phyloP scores from a whole-genome alignment of 306 rosid species.

The Abrus precatorius region DNA sequence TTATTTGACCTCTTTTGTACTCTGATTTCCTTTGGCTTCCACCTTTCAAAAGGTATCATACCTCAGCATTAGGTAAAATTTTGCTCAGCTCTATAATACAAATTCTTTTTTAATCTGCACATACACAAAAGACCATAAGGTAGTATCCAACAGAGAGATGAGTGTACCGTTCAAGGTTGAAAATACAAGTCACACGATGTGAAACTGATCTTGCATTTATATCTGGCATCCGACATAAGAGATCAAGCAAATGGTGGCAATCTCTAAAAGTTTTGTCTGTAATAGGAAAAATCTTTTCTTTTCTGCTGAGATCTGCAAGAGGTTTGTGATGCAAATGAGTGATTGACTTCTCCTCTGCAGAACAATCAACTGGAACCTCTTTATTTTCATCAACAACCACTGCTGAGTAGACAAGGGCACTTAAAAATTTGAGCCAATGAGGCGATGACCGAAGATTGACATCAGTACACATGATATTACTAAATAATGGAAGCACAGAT shows the following conservation, averaged over 20 bases:
- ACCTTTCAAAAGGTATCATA: conserved; percentile 1
- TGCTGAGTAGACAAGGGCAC: conserved; percentile 57
- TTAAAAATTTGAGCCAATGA: conserved; percentile 70
- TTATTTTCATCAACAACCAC: conserved; percentile 44
- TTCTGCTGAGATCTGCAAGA: conserved; percentile 46
- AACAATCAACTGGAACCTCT: conserved; percentile 42
- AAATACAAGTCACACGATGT: conserved; percentile 61
- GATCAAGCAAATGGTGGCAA: conserved; percentile 75
- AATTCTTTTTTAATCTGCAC: conserved; percentile 20
- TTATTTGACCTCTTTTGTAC: conserved; percentile 9
- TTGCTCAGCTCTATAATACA: conserved; percentile 13
- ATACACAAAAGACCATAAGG: conserved; percentile 13
- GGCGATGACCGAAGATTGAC: conserved; percentile 60
- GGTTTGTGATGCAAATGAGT: conserved; percentile 51
- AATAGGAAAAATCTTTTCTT: conserved; percentile 45
- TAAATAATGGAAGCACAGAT: conserved; percentile 53
- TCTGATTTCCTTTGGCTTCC: conserved; percentile 17
- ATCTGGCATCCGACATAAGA: conserved; percentile 69
- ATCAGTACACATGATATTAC: conserved; percentile 47
- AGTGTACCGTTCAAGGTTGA: conserved; percentile 87
- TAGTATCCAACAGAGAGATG: conserved; percentile 44
- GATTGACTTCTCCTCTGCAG: conserved; percentile 44
- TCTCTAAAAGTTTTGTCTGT: conserved; percentile 52
- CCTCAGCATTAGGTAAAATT: neutral
- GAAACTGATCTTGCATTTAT: conserved; percentile 63